Base-by-base conservation (phyloP, 106 monocot genomes). In the Triglochin maritima region DNA sequence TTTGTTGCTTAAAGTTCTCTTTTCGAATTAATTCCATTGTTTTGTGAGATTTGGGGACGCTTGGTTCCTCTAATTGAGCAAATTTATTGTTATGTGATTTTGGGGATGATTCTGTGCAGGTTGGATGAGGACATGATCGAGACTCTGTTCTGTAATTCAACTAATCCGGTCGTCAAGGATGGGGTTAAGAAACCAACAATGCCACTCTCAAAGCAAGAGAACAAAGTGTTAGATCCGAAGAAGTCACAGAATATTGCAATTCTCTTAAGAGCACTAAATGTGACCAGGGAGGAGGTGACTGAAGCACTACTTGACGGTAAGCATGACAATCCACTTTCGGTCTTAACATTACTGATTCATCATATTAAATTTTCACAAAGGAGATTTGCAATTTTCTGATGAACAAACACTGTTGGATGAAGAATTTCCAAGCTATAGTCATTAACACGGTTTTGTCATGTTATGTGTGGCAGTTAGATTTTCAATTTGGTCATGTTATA, bases 161-260 rank as follows among this genome's bases (percentile, higher is more conserved):
- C 59, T 4, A 69, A 13, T 49, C 57, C 74, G 4, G 17, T 17
- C 44, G 70, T 78, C 4, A 82, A 67, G 51, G 74, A 76, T 44
- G 48, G 60, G 4, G 74, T 41, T 17, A 72, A 53, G 55, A 70
- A 67, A 9, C 64, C 44, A 13, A 68, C 61, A 45, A n/a, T 78
- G 7, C 72, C 78, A 4, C 74, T 60, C 10, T 68, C 60, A 57
- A 85, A 76, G 56, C 80, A 74, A 63, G 89, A 85, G 57, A 73
- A 81, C 51, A 80, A 76, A 79, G 83, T 89, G 42, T 65, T 89
- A 17, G 89, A 85, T 67, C 80, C 89, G 2, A 89, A 89, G 79
- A 89, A 89, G 71, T 78, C 89, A 4, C 89, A 89, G 75, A 89
- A 89, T 67, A 89, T 89, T 6, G 85, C 89, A 0, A 89, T 85